phyloP scores from a whole-genome alignment of 345 rosid species.

The Orychophragmus violaceus region DNA sequence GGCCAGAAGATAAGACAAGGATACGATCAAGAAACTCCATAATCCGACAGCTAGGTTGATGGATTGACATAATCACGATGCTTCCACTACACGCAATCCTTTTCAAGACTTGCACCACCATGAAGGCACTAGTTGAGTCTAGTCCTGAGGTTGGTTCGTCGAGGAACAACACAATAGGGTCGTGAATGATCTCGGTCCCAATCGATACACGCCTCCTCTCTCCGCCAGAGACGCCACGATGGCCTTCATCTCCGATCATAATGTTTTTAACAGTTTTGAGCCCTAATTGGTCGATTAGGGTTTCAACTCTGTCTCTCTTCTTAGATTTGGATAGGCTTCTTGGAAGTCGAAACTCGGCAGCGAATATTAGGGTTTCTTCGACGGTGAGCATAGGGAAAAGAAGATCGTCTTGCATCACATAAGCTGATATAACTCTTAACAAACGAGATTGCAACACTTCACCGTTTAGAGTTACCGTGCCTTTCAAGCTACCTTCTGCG shows the following conservation, averaged over 20 bases:
- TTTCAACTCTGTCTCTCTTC: slow-evolving; percentile 59
- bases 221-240: slow-evolving; percentile 54
- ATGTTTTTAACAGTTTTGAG: slow-evolving; percentile 53
- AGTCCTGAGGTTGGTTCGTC: slow-evolving; percentile 93
- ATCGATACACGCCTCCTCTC: slow-evolving; percentile 70
- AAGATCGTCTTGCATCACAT: slow-evolving; percentile 92
- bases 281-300: slow-evolving; percentile 69
- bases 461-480: slow-evolving; percentile 65
- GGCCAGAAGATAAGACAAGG: slow-evolving; percentile 45
- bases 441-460: slow-evolving; percentile 33
- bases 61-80: slow-evolving; percentile 71
- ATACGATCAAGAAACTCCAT: slow-evolving; percentile 52
- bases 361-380: slow-evolving; percentile 73
- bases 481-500: slow-evolving; percentile 64
- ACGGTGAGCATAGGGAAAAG: slow-evolving; percentile 77
- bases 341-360: slow-evolving; percentile 81
- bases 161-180: slow-evolving; percentile 68
- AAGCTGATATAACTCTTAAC: slow-evolving; percentile 73
- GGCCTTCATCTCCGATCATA: slow-evolving; percentile 68
- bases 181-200: slow-evolving; percentile 79
- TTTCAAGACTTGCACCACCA: slow-evolving; percentile 83
- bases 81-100: slow-evolving; percentile 70
- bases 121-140: slow-evolving; percentile 76
- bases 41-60: slow-evolving; percentile 63
- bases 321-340: slow-evolving; percentile 55